phyloP scores from a whole-genome alignment of 2,329 filamentous ascomycete species.

The Fusarium irregulare region DNA sequence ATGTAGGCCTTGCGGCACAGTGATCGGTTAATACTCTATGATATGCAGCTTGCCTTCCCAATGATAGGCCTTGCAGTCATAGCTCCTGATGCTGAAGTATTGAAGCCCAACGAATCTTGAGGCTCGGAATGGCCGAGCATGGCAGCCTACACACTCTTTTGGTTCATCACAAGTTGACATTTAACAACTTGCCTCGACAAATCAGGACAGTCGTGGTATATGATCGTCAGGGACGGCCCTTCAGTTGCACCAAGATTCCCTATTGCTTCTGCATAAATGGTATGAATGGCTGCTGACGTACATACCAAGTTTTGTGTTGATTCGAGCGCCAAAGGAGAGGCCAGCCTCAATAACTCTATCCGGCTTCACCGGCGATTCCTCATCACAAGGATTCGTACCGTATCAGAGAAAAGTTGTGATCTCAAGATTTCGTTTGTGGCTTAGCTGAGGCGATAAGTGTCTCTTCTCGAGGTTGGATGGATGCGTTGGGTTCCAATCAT shows the following conservation, averaged over 20 bases:
- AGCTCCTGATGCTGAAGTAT: constrained; percentile 32
- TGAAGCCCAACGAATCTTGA: constrained; percentile 34
- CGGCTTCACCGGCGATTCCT: background rate
- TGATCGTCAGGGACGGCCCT: constrained; percentile 30
- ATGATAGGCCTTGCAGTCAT: constrained; percentile 32
- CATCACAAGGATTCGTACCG: background rate
- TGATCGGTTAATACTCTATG: constrained; percentile 7
- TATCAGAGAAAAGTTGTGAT: constrained; percentile 19
- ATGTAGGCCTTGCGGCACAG: constrained; percentile 26
- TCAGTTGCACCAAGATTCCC: background rate
- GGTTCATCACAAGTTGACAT: background rate
- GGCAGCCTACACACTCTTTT: constrained; percentile 3
- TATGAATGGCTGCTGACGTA: constrained; percentile 2
- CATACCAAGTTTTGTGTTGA: constrained; percentile 3
- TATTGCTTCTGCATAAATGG: constrained; percentile 4
- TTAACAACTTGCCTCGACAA: background rate
- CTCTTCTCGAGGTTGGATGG: constrained; percentile 1
- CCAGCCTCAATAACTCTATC: constrained; percentile 3
- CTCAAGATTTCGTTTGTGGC: constrained; percentile 13
- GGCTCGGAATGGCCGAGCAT: constrained; percentile 17
- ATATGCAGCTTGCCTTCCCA: constrained; percentile 22
- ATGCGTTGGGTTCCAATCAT: constrained; percentile 34
- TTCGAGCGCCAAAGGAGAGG: background rate
- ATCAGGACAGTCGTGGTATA: background rate
- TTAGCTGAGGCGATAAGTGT: constrained; percentile 11